Evolutionary conservation across 139 green algal genomes (phyloP), one percentile per base, ranked within the genome.

Genomic region (Limnomonas spitsbergensis): DNA sequence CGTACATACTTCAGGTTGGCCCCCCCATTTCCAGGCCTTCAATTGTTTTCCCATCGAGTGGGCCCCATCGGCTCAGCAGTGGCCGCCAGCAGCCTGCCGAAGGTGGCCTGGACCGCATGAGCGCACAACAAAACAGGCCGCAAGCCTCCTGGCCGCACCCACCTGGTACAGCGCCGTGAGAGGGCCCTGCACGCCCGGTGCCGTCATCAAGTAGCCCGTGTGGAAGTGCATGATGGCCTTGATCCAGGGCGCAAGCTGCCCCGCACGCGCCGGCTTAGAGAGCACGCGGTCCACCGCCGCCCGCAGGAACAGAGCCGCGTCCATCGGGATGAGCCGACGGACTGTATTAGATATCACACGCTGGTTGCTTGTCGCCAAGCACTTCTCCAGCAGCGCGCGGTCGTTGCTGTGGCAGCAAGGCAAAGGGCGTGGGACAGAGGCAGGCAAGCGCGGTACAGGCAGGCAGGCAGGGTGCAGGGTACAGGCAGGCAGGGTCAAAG

Each of bases 131-230:
- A n/a, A n/a, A n/a, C n/a, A n/a, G n/a, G n/a, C n/a, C n/a, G n/a
- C n/a, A n/a, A n/a, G n/a, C n/a, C n/a, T n/a, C n/a, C n/a, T n/a
- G n/a, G n/a, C n/a, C n/a, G n/a, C n/a, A n/a, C n/a, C n/a, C 26
- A 75, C 68, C 70, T 77, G 78, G 56, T 79, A 83, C 40, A 83
- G n/a, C 1, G 71, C 56, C 1, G 71, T 77, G 1, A 83, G 54
- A 2, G 78, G 78, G 9, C 38, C 71, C 53, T 79, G 81, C 35
- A 81, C 78, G 2, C 79, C 88, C 2, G 88, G 90, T 1, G 88
- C 85, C 9, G 82, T 74, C 83, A 92, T 90, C 42, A 95, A 82
- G 83, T 93, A 93, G 27, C 84, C 90, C 14, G 91, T 88, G 81
- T 95, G 91, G 61, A 89, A 74, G 61, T 90, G 74, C 73, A 94